A percentile compares a stretch with the other conserved stretches of the same genome.
These are phyloP conservation scores for Penicillium sclerotigenum DNA, from an alignment of 2,329 filamentous ascomycete species.

Conservation along the genomic window DNA sequence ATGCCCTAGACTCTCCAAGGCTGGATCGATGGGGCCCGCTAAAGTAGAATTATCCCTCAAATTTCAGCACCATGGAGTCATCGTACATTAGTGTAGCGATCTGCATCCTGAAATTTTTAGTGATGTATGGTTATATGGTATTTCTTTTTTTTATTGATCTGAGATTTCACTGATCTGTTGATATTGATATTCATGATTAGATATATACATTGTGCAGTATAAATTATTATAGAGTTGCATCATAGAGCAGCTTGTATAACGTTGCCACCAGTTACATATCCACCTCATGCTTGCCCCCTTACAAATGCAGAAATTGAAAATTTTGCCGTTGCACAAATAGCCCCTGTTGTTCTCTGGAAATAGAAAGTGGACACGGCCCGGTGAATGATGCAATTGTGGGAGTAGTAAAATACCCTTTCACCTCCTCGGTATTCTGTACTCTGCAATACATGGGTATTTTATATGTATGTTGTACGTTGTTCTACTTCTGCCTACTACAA, in stretches of 20 bases:
- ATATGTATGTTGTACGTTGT: no score
- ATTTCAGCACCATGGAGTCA: conserved; percentile 17
- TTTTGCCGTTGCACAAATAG: not conserved
- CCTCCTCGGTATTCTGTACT: not conserved
- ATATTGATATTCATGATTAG: not conserved
- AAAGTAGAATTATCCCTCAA: conserved; percentile 20
- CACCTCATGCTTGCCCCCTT: not conserved
- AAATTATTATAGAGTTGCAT: not conserved
- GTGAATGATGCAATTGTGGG: conserved; percentile 9
- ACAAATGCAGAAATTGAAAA: not conserved
- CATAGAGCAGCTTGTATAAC: not conserved
- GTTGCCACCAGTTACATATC: not conserved
- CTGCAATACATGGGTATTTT: not conserved
- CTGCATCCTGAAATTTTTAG: conserved; percentile 9
- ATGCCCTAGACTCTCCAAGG: conserved; percentile 14
- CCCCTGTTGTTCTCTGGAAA: not conserved
- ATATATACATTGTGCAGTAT: not conserved
- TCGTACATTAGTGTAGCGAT: conserved; percentile 17
- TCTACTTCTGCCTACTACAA: no score
- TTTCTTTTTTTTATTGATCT: not conserved
- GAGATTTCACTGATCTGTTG: no score
- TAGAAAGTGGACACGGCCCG: conserved; percentile 9
- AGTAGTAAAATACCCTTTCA: conserved; percentile 1
- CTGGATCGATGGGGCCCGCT: conserved; percentile 11
- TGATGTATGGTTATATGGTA: not conserved